A percentile compares a stretch with the other conserved stretches of the same genome.
These are phyloP conservation scores for Lachnellula arida DNA, from an alignment of 2,329 filamentous ascomycete species.

Conservation along the genomic window DNA sequence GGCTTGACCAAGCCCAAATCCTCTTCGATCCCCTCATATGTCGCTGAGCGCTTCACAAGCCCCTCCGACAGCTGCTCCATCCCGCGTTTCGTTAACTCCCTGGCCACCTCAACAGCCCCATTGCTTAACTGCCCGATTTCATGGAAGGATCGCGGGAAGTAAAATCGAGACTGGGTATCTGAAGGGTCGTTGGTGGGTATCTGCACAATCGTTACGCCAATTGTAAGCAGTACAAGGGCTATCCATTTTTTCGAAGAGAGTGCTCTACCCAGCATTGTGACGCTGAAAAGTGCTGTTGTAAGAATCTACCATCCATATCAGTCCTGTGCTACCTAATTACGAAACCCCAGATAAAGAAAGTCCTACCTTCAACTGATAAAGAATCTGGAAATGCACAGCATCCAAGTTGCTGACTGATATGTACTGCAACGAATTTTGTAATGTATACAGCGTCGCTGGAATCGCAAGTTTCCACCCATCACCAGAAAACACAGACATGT, in stretches of 20 bases:
- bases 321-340: conserved; percentile 10
- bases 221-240: conserved; percentile 70
- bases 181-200: conserved; percentile 61
- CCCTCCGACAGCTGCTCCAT: conserved; percentile 35
- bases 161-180: conserved; percentile 50
- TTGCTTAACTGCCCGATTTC: conserved; percentile 64
- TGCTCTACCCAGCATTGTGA: conserved; percentile 66
- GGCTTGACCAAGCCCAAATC: conserved; percentile 47
- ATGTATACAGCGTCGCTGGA: conserved; percentile 80
- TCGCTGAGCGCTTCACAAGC: conserved; percentile 70
- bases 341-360: background rate
- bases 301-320: conserved; percentile 54
- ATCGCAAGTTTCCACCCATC: conserved; percentile 95
- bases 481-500: conserved; percentile 74
- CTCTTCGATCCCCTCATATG: conserved; percentile 81
- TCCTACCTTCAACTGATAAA: conserved; percentile 82
- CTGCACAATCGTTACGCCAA: conserved; percentile 82
- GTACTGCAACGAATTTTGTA: conserved; percentile 93
- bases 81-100: conserved; percentile 47
- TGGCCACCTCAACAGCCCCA: conserved; percentile 45
- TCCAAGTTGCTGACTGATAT: conserved; percentile 87
- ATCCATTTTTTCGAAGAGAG: conserved; percentile 74
- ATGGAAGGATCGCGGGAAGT: conserved; percentile 75
- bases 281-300: conserved; percentile 82
- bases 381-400: conserved; percentile 86